Conservation (phyloP, 2,329 filamentous ascomycete species). For the Ustulina deusta region DNA sequence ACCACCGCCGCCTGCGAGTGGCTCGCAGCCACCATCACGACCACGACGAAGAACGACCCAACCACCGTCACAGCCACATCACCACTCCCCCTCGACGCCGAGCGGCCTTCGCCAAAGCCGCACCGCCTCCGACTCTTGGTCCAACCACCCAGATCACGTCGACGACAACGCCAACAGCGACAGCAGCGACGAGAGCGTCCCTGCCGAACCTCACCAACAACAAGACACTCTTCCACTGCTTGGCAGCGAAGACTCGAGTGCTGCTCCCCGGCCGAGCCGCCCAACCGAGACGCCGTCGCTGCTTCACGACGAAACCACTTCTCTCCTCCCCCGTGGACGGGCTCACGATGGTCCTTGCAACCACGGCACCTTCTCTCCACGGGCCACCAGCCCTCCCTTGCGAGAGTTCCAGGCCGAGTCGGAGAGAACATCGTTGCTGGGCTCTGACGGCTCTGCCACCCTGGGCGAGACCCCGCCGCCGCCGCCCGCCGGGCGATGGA, state of each 20-base stretch:
- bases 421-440: slow-evolving; percentile 50
- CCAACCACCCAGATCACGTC: slow-evolving; percentile 11
- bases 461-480: slow-evolving; percentile 54
- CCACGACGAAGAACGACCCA: slow-evolving; percentile 34
- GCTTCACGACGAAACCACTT: slow-evolving; percentile 61
- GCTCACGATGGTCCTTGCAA: slow-evolving; percentile 67
- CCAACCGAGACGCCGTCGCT: neutral
- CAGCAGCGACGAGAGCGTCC: neutral
- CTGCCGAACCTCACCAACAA: neutral
- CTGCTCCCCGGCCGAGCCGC: neutral
- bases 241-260: neutral
- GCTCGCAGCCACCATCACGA: slow-evolving; percentile 40
- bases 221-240: slow-evolving; percentile 9
- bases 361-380: slow-evolving; percentile 82
- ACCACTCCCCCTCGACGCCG: slow-evolving; percentile 49
- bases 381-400: slow-evolving; percentile 63
- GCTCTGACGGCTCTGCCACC: slow-evolving; percentile 53
- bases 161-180: neutral
- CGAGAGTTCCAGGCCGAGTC: slow-evolving; percentile 49
- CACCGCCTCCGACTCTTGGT: slow-evolving; percentile 45
- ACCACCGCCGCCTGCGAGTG: slow-evolving; percentile 37
- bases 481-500: slow-evolving; percentile 58
- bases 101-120: slow-evolving; percentile 50
- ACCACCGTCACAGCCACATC: slow-evolving; percentile 36
- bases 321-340: slow-evolving; percentile 57